These are phyloP conservation scores for Antrodiella citrinella DNA, from an alignment of 768 basidiomycete species.

Conservation along the genomic window DNA sequence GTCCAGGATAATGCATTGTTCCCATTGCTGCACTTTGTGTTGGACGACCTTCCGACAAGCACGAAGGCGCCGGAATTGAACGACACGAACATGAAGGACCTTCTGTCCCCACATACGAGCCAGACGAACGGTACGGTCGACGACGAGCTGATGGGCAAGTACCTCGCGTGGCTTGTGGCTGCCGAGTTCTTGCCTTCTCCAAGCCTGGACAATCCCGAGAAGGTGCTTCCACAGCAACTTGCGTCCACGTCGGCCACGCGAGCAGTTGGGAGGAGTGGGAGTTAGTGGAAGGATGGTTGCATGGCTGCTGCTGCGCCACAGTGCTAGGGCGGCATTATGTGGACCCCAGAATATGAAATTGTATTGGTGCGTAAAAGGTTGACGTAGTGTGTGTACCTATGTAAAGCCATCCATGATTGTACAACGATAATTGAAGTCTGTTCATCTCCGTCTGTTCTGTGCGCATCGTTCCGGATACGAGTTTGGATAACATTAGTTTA, in stretches of 20 bases:
- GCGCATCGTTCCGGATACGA: neutral
- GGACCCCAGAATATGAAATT: slow-evolving; percentile 1
- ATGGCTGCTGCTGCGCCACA: neutral
- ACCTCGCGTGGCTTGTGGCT: slow-evolving; percentile 86
- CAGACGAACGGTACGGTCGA: slow-evolving; percentile 53
- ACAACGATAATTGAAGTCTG: neutral
- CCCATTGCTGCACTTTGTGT: slow-evolving; percentile 92
- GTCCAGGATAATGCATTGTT: slow-evolving; percentile 95
- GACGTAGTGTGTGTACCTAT: neutral
- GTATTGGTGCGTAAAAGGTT: neutral
- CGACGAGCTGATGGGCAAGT: slow-evolving; percentile 71
- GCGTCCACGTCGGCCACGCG: slow-evolving; percentile 32
- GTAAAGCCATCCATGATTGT: neutral
- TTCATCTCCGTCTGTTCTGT: neutral
- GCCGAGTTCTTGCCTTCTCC: slow-evolving; percentile 74
- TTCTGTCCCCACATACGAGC: slow-evolving; percentile 40
- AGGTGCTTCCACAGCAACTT: slow-evolving; percentile 40
- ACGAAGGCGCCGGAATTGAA: slow-evolving; percentile 91
- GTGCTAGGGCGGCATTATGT: neutral
- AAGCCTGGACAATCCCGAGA: slow-evolving; percentile 27
- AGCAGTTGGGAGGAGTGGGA: slow-evolving; percentile 65
- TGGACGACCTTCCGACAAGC: slow-evolving; percentile 94
- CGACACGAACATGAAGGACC: slow-evolving; percentile 69
- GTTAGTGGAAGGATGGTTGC: slow-evolving; percentile 1
- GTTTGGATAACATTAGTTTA: too few relatives aligned